Base-by-base conservation (phyloP, 495 filamentous ascomycete species). In the Podospora australis region DNA sequence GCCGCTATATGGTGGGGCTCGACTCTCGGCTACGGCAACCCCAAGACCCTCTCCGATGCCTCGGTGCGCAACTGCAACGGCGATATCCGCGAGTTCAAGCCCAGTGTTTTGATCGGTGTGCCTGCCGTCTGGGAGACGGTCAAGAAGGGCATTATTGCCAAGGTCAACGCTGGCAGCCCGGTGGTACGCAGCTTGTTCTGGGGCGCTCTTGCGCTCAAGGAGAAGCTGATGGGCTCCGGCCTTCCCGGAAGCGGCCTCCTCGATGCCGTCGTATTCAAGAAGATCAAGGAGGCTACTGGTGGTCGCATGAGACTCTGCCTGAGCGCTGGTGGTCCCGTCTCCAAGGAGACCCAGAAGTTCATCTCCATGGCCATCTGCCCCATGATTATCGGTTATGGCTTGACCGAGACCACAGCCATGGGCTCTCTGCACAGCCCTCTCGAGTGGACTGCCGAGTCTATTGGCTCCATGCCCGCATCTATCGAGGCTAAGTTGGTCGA, bases 71-170 rank as follows among this genome's bases (percentile, higher is more conserved):
- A 96, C 68, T 97, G 88, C 79, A 86, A 84, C 61, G 92, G 92
- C 50, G 92, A 98, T 64, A 97, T 98, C 58, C 81, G 83, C 51
- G 92, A 98, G 62, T 89, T 96, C 69, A 83, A 82, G 60, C 92
- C 92, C 19, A 90, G 86, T 16, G 80, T 98, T 53, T 75, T 98
- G 36, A 88, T 96, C 39, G 92, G 92, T 62, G 92, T 98, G 16
- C 92, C 92, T 6, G 90, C 91, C 25, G 92, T 98, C 9, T 98
- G 90, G 87, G 92, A 98, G 69, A 83, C 88, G 0, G 88, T 98
- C 55, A 97, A 96, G 82, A 98, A 98, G 68, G 92, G 92, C 56
- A 91, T 98, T 53, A 73, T 95, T 53, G 74, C 78, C 61, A 92
- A 95, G 70, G 80, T 97, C 49, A 82, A 85, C 67, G 80, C 83